Base-by-base conservation (phyloP, 2,329 filamentous ascomycete species). In the Pseudogymnoascus sp. region DNA sequence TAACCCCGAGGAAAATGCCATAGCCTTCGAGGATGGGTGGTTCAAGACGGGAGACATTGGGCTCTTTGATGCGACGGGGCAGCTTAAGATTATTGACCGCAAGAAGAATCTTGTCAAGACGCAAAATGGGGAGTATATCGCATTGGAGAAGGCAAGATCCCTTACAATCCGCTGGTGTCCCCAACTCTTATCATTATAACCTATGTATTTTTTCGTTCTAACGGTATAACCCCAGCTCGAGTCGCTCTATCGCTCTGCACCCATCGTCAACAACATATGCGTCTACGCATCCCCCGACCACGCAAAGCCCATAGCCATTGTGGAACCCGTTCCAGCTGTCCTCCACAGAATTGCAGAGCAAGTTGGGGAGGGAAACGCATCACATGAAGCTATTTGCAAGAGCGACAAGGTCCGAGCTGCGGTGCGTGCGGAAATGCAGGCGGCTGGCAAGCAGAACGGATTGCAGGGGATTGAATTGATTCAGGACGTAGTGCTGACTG, bases 101-200 rank as follows among this genome's bases (percentile, higher is more conserved):
- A 93, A 96, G 85, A 98, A 98, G 87, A 98, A 98, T 78, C 81
- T 98, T 63, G 90, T 98, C 76, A 98, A 98, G 86, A 93, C 95
- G 67, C 84, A 91, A 68, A 92, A 93, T 65, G 93, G 93, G 69
- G 93, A 98, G 81, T 98, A 98, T 77, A 96, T 98, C 75, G 95
- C 93, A 22, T 84, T 99, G 3, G 93, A 98, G 80, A 97, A 40
- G 37, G 37, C 8, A n/a, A 16, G 37, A 3, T 2, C n/a, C 37
- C n/a, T 40, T 40, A 3, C n/a, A 10, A 19, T n/a, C 14, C n/a
- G 37, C 6, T 40, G 3, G 4, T 19, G 19, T 19, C 19, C 19
- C 19, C 19, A 19, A 19, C 19, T 19, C 19, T 19, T 19, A 19
- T 19, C 19, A 19, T 19, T 19, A 19, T 19, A 19, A 11, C 8